These are phyloP conservation scores for Ensete glaucum DNA, from an alignment of 176 grass and related monocot genomes.

Conservation along the genomic window DNA sequence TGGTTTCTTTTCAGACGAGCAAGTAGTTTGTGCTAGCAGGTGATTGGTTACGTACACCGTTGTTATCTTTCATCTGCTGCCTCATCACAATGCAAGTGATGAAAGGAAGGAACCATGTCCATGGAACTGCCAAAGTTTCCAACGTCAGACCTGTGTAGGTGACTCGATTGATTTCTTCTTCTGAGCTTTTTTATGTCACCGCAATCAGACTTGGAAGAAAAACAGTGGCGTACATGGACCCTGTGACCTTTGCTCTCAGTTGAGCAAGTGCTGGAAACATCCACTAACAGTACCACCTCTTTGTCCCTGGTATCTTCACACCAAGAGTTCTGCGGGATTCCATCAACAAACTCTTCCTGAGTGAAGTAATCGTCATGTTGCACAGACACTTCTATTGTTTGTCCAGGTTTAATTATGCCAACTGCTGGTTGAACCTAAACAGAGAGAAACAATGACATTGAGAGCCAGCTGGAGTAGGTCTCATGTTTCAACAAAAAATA, in stretches of 20 bases:
- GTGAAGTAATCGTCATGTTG: constrained; percentile 80
- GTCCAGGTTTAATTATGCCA: constrained; percentile 61
- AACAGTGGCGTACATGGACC: constrained; percentile 60
- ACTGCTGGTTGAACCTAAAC: constrained; percentile 61
- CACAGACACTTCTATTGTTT: constrained; percentile 64
- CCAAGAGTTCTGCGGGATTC: constrained; percentile 87
- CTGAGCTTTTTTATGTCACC: constrained; percentile 25
- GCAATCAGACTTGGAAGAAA: constrained; percentile 21
- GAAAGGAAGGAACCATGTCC: too few relatives aligned
- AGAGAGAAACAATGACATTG: background rate
- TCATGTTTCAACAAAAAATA: background rate
- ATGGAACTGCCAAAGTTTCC: constrained; percentile 26
- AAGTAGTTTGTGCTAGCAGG: background rate
- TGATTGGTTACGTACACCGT: background rate
- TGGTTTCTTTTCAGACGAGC: background rate
- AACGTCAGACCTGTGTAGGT: constrained; percentile 42
- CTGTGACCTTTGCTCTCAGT: constrained; percentile 48
- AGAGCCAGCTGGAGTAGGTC: background rate
- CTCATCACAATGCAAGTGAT: background rate
- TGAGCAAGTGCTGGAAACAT: constrained; percentile 54
- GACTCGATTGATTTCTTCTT: constrained; percentile 42
- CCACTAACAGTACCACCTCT: constrained; percentile 50
- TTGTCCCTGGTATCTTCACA: constrained; percentile 79
- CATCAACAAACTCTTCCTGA: constrained; percentile 80
- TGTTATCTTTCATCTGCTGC: background rate